phyloP scores from a whole-genome alignment of 495 filamentous ascomycete species.

The Trypethelium eluteriae region DNA sequence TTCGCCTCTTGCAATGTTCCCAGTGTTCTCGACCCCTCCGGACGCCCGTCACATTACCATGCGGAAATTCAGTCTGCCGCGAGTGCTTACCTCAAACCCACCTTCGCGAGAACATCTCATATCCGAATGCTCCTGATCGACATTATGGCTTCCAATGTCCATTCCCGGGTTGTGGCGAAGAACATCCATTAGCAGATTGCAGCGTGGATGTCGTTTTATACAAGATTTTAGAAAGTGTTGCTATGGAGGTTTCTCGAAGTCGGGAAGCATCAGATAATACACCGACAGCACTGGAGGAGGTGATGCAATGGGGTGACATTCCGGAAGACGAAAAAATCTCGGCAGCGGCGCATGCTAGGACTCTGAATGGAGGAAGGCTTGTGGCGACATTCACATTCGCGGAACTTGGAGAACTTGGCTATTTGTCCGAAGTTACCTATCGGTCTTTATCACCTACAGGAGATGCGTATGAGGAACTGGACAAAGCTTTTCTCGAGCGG shows the following conservation, averaged over 20 bases:
- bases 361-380: constrained; percentile 49
- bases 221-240: constrained; percentile 52
- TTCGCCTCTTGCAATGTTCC: constrained; percentile 67
- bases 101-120: constrained; percentile 60
- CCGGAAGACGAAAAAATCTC: constrained; percentile 31
- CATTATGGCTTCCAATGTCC: constrained; percentile 64
- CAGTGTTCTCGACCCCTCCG: constrained; percentile 62
- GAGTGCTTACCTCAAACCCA: constrained; percentile 61
- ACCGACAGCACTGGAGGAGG: constrained; percentile 38
- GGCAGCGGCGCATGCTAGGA: constrained; percentile 26
- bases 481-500: constrained; percentile 45
- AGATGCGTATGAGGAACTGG: constrained; percentile 40
- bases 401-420: constrained; percentile 46
- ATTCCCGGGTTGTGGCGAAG: constrained; percentile 55
- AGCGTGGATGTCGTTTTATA: constrained; percentile 64
- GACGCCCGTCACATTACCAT: constrained; percentile 69
- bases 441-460: constrained; percentile 33
- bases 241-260: constrained; percentile 40
- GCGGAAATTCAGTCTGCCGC: constrained; percentile 71
- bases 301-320: constrained; percentile 39
- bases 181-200: constrained; percentile 72
- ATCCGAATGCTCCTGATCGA: constrained; percentile 57
- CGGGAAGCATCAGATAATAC: constrained; percentile 29
- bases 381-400: constrained; percentile 53
- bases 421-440: constrained; percentile 50